phyloP scores from a whole-genome alignment of 2,329 filamentous ascomycete species.

The Colletotrichum musae region DNA sequence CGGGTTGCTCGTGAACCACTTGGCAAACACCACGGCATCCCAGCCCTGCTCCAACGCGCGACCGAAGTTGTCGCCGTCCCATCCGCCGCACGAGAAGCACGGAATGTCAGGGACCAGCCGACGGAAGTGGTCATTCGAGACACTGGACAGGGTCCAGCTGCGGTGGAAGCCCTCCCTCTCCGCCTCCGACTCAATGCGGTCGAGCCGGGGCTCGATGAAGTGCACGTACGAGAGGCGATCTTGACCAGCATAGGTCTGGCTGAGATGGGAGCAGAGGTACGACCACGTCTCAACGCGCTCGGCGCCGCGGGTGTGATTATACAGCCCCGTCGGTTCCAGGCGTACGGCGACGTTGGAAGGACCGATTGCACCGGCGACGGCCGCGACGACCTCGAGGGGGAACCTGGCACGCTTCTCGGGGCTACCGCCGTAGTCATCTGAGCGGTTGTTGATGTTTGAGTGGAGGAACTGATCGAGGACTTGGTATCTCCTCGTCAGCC shows the following conservation, averaged over 20 bases:
- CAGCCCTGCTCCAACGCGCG: conserved; percentile 46
- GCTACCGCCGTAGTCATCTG: conserved; percentile 50
- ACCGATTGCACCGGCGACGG: conserved; percentile 47
- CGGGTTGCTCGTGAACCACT: conserved; percentile 61
- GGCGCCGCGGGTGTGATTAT: conserved; percentile 61
- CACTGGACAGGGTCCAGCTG: conserved; percentile 49
- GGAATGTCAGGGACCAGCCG: conserved; percentile 48
- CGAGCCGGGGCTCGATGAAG: conserved; percentile 63
- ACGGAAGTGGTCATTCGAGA: conserved; percentile 47
- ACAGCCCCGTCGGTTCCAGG: conserved; percentile 58
- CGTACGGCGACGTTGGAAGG: conserved; percentile 47
- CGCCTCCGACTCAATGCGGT: conserved; percentile 55
- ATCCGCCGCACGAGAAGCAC: conserved; percentile 45
- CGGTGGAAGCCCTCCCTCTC: conserved; percentile 55
- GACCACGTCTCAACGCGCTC: conserved; percentile 64
- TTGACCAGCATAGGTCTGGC: conserved; percentile 46
- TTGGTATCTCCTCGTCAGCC: neutral
- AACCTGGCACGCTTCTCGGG: conserved; percentile 50
- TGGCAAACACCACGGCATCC: conserved; percentile 59
- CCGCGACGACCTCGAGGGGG: conserved; percentile 49
- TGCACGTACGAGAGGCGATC: conserved; percentile 60
- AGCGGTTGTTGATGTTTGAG: conserved; percentile 47
- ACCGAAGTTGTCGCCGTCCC: conserved; percentile 46
- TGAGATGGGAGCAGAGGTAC: conserved; percentile 58
- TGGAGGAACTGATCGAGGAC: conserved; percentile 44